Base-by-base conservation (phyloP, 768 basidiomycete species). In the Russula vinacea region DNA sequence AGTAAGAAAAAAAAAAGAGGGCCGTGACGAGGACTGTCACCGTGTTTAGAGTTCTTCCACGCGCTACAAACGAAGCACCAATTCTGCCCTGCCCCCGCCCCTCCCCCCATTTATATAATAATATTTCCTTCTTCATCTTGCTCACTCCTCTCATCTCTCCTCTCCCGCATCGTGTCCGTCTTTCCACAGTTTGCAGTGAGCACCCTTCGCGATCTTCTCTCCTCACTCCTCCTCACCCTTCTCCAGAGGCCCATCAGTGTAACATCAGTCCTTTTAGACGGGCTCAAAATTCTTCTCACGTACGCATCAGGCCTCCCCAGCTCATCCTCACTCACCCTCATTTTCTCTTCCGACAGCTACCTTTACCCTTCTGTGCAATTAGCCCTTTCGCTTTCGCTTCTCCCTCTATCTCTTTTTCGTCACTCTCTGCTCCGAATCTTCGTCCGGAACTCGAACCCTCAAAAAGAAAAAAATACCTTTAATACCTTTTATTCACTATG, bases 211-310 rank as follows among this genome's bases (percentile, higher is more conserved):
- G 44, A 42, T 42, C 56, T 60, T 32, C 47, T 66, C 65, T 56
- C 51, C 52, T 24, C 42, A 32, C 37, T 29, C 35, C 17, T 58
- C 40, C 56, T 64, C 19, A 63, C 24, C 58, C 45, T 65, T 54
- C 59, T 26, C 22, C 26, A 16, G 35, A 62, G 78, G 81, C 79
- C 78, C 75, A 72, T 77, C 78, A 80, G 83, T 92, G 89, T 92
- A 92, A 73, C 86, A 90, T 80, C 88, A 90, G 78, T 84, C 81
- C 83, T 80, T 82, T 71, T 85, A 86, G 85, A 87, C 84, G 80
- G 84, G 83, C 84, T 81, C 80, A 83, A 85, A 86, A 81, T 83
- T 65, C 82, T 81, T 82, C 83, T 86, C 79, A 85, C 87, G 87
- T 77, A 62, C n/a, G 26, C 56, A 57, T 69, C 70, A 65, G 65